Evolutionary conservation across 495 filamentous ascomycete genomes (phyloP), one percentile per base, ranked within the genome.

Genomic region (Xylaria longipes): DNA sequence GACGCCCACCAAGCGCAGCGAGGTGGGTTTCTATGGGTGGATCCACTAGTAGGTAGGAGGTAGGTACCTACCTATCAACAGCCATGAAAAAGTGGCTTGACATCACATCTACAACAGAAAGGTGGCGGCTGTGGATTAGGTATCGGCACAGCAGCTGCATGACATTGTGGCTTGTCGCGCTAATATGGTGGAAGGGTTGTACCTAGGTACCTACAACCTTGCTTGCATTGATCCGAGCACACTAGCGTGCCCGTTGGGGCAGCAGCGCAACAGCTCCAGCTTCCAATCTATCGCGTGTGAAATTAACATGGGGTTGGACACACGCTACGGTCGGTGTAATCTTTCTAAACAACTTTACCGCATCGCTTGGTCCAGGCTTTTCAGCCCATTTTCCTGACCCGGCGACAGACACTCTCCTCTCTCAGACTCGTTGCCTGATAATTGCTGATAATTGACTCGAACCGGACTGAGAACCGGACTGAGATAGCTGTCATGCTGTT

Each of bases 401-500:
- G 43, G 20, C 25, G 43, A 20, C 5, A n/a, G 43, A 41, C 35
- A 35, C 31, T 15, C 31, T n/a, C 58, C 20, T 41, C 60, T 22
- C 33, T 5, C 15, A 57, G 33, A 2, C 35, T 68, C 54, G 2
- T 58, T 68, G n/a, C 43, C 27, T 20, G 37, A 29, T 43, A 54
- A 11, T 12, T n/a, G 2, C 31, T 37, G 7, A 9, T 22, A 37
- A 52, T 50, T 63, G 58, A 41, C 58, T 43, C 39, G 22, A 3
- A 17, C 11, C 15, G 41, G 27, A 60, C 39, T 25, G 64, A 22
- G n/a, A 54, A 35, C n/a, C n/a, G n/a, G n/a, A n/a, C n/a, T n/a
- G n/a, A 41, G 57, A 66, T 72, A 65, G 46, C 71, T 57, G 74
- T n/a, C 58, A 84, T 84, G 82, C 70, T 84, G 41, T 79, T 76